Conservation (phyloP, 805 yeast species). For the Myxozyma mucilagina region DNA sequence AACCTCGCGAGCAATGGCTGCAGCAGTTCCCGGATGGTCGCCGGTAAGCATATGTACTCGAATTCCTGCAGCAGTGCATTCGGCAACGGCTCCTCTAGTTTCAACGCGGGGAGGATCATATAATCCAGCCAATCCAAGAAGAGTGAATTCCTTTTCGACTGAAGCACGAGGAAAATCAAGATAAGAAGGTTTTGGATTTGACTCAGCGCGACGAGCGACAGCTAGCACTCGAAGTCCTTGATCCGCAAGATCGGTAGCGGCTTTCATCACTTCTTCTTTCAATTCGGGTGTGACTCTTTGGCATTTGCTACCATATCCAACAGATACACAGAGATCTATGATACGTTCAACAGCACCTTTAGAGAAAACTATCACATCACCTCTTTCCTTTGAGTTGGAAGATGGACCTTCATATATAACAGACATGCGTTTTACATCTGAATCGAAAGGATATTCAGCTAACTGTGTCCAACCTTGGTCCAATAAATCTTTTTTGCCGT, state of each 20-base stretch:
- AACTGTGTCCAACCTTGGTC: constrained; percentile 49
- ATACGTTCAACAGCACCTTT: constrained; percentile 81
- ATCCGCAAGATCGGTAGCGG: constrained; percentile 59
- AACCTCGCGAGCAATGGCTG: constrained; percentile 77
- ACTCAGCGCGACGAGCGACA: constrained; percentile 51
- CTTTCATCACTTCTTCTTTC: constrained; percentile 48
- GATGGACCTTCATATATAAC: constrained; percentile 50
- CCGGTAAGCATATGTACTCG: constrained; percentile 82
- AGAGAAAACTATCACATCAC: constrained; percentile 45
- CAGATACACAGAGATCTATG: constrained; percentile 50
- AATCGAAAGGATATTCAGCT: constrained; percentile 73
- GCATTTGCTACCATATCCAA: constrained; percentile 36
- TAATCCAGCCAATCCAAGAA: constrained; percentile 72
- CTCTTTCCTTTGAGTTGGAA: constrained; percentile 6
- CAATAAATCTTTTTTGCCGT: constrained; percentile 44
- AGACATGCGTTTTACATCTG: constrained; percentile 71
- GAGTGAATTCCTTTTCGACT: constrained; percentile 56
- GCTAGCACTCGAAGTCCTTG: constrained; percentile 75
- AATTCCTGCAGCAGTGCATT: constrained; percentile 73
- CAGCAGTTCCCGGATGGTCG: constrained; percentile 76
- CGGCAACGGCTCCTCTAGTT: constrained; percentile 61
- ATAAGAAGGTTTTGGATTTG: constrained; percentile 25
- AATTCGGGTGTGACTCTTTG: constrained; percentile 42
- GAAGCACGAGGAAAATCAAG: constrained; percentile 42
- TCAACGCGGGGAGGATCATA: constrained; percentile 79